Base-by-base conservation (phyloP, 2,329 filamentous ascomycete genomes). In the Neocatenulostroma microsporum region DNA sequence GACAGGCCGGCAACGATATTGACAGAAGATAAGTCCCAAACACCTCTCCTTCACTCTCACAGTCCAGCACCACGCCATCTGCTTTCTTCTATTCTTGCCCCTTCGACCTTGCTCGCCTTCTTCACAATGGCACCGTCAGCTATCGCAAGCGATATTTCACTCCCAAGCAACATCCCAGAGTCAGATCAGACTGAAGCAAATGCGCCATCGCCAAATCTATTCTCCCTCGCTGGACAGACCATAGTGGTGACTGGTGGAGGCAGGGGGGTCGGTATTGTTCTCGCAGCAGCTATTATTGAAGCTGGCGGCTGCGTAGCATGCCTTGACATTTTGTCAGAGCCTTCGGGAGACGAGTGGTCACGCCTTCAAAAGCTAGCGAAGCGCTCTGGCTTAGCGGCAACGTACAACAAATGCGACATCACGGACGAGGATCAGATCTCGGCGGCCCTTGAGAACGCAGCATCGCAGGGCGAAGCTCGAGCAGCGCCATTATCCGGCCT, bases 161-260 rank as follows among this genome's bases (percentile, higher is more conserved):
- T 48, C 2, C 47, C 46, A 18, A 37, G 33, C 13, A 37, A 45
- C 3, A 41, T 47, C 11, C 51, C 51, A 34, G 50, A 54, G 30
- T 51, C 47, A 11, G 32, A 41, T 6, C 26, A 43, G 23, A 49
- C 50, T 20, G 30, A 44, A 36, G 51, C 51, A 5, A 44, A 46
- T 29, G 45, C 46, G 3, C 47, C 50, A 20, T 42, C 36, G 18
- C 44, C 42, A 14, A 40, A n/a, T 13, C 26, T 28, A 15, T 28
- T 28, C 26, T 28, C 26, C n/a, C n/a, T n/a, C n/a, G n/a, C n/a
- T n/a, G n/a, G n/a, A n/a, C 50, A 53, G 51, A 52, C 49, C 8
- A 44, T 54, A 20, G 47, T 48, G 5, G 47, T 56, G 24, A 56
- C 54, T 15, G 54, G 54, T 12, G 54, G 48, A 10, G 54, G 51